These are phyloP conservation scores for Kwoniella botswanensis DNA, from an alignment of 768 basidiomycete species.

Conservation along the genomic window DNA sequence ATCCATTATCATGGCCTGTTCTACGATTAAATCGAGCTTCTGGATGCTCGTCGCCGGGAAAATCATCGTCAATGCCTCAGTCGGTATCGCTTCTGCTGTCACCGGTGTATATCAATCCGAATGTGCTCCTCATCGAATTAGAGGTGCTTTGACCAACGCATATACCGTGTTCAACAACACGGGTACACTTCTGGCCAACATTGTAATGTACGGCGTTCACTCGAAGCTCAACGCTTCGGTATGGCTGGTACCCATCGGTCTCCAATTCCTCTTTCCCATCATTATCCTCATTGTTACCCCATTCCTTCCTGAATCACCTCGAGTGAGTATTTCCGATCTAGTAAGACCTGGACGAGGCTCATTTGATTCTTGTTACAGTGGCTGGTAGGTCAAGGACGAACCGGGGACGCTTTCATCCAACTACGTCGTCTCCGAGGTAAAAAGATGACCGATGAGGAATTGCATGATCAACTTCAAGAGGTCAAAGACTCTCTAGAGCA, in stretches of 20 bases:
- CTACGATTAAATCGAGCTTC: conserved; percentile 13
- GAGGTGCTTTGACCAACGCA: conserved; percentile 23
- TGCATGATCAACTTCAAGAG: background rate
- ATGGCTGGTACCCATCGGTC: conserved; percentile 28
- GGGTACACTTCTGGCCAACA: conserved; percentile 2
- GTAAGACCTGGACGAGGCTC: background rate
- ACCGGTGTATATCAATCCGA: conserved; percentile 24
- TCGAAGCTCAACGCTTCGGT: conserved; percentile 1
- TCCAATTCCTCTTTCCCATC: conserved; percentile 26
- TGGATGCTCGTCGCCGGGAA: conserved; percentile 30
- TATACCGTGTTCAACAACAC: conserved; percentile 18
- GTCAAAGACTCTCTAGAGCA: conserved; percentile 10
- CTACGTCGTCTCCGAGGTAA: conserved; percentile 5
- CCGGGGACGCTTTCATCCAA: conserved; percentile 3
- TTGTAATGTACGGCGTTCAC: conserved; percentile 9
- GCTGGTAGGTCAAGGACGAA: conserved; percentile 7
- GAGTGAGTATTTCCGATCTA: background rate
- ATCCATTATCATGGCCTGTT: conserved; percentile 22
- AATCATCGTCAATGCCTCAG: conserved; percentile 22
- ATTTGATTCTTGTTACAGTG: background rate
- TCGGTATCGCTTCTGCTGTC: conserved; percentile 29
- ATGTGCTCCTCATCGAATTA: conserved; percentile 24
- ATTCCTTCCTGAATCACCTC: conserved; percentile 22
- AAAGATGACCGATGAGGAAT: background rate
- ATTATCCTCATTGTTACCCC: conserved; percentile 12